Base-by-base conservation (phyloP, 208 protist species). In the Phytomonas sp. region DNA sequence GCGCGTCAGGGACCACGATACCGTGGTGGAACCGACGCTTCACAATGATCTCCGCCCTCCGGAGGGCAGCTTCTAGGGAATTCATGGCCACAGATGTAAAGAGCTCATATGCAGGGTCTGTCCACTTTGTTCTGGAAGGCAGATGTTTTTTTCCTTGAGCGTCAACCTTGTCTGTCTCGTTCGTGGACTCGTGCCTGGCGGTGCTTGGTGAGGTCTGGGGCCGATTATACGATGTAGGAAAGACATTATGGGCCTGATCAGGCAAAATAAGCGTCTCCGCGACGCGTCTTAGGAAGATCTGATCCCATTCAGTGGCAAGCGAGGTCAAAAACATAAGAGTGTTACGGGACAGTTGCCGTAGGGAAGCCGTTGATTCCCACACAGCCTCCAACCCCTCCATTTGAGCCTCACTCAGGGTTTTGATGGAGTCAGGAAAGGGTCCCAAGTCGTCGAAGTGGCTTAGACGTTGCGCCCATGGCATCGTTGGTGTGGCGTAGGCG, bases 1-100 rank as follows among this genome's bases (percentile, higher is more conserved):
- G 51, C 1, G 79, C 74, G 72, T 95, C 89, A 4, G 89, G 89
- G 30, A 93, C 79, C 7, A 95, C 71, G n/a, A 95, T 74, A 65
- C 88, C 77, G 36, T 83, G 83, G 13, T 83, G 71, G 23, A 77
- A 31, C 59, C 89, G 83, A 3, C 84, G 82, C 61, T 70, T 71
- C 17, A 92, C 33, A 40, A 87, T 74, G n/a, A 32, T 11, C 51
- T 88, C 80, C 3, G 80, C 74, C 23, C 85, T 56, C 8, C 23
- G 46, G 46, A 56, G 46, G 20, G 46, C 46, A 56, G 13, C 13
- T 61, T 43, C 43, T 33, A 43, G 61, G 30, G 61, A 64, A 28
- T 34, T 67, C 56, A 30, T 0, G 29, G 33, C 6, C 8, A 40
- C 59, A 31, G 60, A 37, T 37, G 60, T 37, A 31, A 83, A 83